These are phyloP conservation scores for Tetraselmis chui DNA, from an alignment of 139 green algal species.

Conservation along the genomic window DNA sequence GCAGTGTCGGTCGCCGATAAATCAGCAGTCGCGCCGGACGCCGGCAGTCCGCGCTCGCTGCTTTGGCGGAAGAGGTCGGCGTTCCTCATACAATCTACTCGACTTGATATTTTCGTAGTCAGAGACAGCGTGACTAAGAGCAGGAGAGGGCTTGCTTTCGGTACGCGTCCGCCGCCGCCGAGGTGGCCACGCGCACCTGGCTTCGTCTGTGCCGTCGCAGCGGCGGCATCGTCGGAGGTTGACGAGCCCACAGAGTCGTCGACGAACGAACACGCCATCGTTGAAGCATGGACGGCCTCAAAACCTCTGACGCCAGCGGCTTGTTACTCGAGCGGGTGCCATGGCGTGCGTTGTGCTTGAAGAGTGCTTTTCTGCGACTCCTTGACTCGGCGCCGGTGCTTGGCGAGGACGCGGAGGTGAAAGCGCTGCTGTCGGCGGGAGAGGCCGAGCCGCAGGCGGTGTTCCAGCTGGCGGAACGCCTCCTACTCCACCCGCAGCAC, in stretches of 20 bases:
- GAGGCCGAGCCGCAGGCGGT: constrained; percentile 7
- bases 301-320: not conserved
- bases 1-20: too few relatives aligned
- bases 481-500: constrained; percentile 10
- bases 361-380: constrained; percentile 50
- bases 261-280: not conserved
- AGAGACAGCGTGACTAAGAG: too few relatives aligned
- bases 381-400: constrained; percentile 1
- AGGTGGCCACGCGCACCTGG: too few relatives aligned
- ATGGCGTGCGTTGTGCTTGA: constrained; percentile 88
- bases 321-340: constrained; percentile 37
- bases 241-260: not conserved
- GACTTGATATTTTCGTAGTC: too few relatives aligned
- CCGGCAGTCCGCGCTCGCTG: too few relatives aligned
- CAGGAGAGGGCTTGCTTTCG: too few relatives aligned
- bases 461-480: constrained; percentile 4
- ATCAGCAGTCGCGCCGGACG: too few relatives aligned
- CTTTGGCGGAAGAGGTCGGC: too few relatives aligned
- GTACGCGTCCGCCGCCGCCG: too few relatives aligned
- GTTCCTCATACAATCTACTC: too few relatives aligned
- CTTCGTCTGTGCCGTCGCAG: too few relatives aligned
- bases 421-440: constrained; percentile 1
- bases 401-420: constrained; percentile 7
- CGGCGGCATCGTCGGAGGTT: constrained; percentile 13
- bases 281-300: not conserved